Base-by-base conservation (phyloP, 2,329 filamentous ascomycete species). In the Chrysosporium queenslandicum region DNA sequence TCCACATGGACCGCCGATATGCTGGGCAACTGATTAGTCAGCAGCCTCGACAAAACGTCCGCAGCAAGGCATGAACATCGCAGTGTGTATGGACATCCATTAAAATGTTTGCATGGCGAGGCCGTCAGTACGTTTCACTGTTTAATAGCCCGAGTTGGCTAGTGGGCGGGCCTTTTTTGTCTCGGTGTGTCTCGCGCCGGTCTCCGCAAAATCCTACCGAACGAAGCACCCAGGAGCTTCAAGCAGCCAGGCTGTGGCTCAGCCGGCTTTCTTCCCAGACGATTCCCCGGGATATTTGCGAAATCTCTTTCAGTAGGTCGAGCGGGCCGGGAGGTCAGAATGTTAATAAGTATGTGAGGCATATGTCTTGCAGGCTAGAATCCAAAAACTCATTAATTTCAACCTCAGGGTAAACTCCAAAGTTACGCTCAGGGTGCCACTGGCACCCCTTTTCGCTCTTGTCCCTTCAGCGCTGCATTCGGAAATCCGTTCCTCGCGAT, bases 261-360 rank as follows among this genome's bases (percentile, higher is more conserved):
- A 68, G 71, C 40, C 67, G 68, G 41, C 72, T 82, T 57, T 69
- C 76, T 63, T 64, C 73, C 52, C 72, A 76, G 12, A 74, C 76
- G 12, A 76, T 83, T 52, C 78, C 80, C 23, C 73, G 71, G 52
- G 70, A 70, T 57, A 71, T 83, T 53, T 75, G 78, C 60, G 74
- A 81, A 55, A 63, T 83, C 58, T 78, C 74, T 46, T 84, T 81
- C 64, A 82, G 78, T 62, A 73, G 80, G 53, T 82, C 80, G 2
- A 81, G 79, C 49, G 81, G 81, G 2, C 81, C 81, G 16, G 81
- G 81, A 47, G 81, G 81, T 9, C 81, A 84, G 64, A 83, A 84
- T 68, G 81, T 84, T 53, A 84, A 84, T 68, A 84, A 84, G 81
- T 83, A 66, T 58, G 50, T 37, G 4, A 30, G 6, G 29, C 20